These are phyloP conservation scores for Sporobolomyces roseus DNA, from an alignment of 768 basidiomycete genomes.

Conservation along the genomic window DNA sequence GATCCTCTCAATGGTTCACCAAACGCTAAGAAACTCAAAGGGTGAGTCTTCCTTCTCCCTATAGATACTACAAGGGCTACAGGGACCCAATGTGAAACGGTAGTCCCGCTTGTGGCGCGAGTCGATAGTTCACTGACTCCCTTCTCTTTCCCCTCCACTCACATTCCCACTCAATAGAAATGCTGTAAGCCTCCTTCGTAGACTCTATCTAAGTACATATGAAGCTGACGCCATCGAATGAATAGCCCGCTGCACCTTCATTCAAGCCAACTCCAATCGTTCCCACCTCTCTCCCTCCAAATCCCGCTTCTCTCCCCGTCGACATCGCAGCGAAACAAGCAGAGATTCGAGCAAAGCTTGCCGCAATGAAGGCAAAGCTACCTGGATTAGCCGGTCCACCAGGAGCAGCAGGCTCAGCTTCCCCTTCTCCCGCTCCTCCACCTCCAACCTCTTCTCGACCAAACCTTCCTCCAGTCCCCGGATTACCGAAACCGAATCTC, in stretches of 20 bases:
- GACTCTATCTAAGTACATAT: too few species aligned
- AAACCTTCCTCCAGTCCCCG: conserved; percentile 46
- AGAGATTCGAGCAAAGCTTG: conserved; percentile 49
- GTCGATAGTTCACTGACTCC: neutral
- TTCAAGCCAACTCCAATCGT: conserved; percentile 26
- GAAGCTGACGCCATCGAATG: neutral
- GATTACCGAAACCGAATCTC: conserved; percentile 42
- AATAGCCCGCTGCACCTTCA: conserved; percentile 22
- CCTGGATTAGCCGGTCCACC: conserved; percentile 46
- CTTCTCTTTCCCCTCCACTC: neutral
- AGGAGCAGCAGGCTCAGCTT: conserved; percentile 38
- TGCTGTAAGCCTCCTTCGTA: conserved; percentile 17
- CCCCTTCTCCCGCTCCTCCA: conserved; percentile 45
- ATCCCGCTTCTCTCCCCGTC: conserved; percentile 62
- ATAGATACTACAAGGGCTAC: too few species aligned
- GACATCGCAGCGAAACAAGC: conserved; percentile 82
- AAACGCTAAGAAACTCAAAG: conserved; percentile 33
- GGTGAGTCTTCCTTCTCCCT: conserved; percentile 16
- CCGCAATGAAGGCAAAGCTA: conserved; percentile 29
- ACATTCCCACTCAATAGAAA: conserved; percentile 1
- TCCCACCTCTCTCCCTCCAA: conserved; percentile 13
- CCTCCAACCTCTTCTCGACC: conserved; percentile 49
- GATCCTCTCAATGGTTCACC: neutral
- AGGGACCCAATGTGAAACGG: too few species aligned
- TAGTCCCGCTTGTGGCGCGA: too few species aligned